phyloP scores from a whole-genome alignment of 2,329 filamentous ascomycete species.

The Fusarium zealandicum region DNA sequence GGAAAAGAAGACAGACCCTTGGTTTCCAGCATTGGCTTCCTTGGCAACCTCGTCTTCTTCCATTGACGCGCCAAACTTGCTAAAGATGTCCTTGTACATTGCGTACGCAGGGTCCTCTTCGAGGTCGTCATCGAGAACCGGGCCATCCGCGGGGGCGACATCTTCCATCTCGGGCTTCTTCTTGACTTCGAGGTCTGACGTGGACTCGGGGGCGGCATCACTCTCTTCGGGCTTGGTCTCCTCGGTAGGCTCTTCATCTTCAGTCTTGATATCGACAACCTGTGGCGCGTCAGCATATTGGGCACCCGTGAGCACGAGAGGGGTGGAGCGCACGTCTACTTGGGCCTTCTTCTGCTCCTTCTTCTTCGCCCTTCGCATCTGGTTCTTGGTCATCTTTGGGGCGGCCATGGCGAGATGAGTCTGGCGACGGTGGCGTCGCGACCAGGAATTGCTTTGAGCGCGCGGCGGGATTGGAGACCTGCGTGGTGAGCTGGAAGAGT shows the following conservation, averaged over 20 bases:
- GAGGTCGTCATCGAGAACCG: slow-evolving; percentile 64
- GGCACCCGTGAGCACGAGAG: not conserved
- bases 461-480: slow-evolving; percentile 43
- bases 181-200: slow-evolving; percentile 53
- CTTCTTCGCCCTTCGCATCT: slow-evolving; percentile 90
- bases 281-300: slow-evolving; percentile 32
- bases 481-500: slow-evolving; percentile 48
- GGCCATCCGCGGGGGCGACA: slow-evolving; percentile 53
- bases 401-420: slow-evolving; percentile 60
- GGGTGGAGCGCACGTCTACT: slow-evolving; percentile 54
- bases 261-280: slow-evolving; percentile 24
- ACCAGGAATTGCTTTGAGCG: slow-evolving; percentile 39
- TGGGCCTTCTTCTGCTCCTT: slow-evolving; percentile 83
- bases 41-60: slow-evolving; percentile 70
- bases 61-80: slow-evolving; percentile 74
- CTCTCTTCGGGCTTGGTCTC: slow-evolving; percentile 37
- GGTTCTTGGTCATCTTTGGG: slow-evolving; percentile 89
- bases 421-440: slow-evolving; percentile 39
- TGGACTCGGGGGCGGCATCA: slow-evolving; percentile 46
- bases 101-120: slow-evolving; percentile 80
- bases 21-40: slow-evolving; percentile 73
- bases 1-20: slow-evolving; percentile 83
- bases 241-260: slow-evolving; percentile 31
- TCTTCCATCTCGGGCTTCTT: slow-evolving; percentile 45
- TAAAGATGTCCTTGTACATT: slow-evolving; percentile 83